Evolutionary conservation across 441 rosid genomes (phyloP), one percentile per base, ranked within the genome.

Genomic region (Hura crepitans): DNA sequence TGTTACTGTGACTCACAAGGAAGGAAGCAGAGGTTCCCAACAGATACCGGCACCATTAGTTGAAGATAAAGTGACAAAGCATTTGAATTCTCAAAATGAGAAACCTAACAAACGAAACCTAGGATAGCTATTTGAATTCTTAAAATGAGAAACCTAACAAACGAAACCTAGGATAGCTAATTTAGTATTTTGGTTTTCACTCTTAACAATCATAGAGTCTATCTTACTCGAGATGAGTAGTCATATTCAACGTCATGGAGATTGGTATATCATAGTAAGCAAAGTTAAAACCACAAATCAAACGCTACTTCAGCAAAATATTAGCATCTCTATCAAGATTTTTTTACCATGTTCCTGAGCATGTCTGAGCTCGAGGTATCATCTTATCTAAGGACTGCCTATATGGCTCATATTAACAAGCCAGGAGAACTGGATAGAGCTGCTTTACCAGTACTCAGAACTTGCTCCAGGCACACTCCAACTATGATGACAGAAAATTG

Each of bases 381-480:
- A 47, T 56, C 23, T 43, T 5, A 65, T 2, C 6, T 13, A 63
- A 8, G 58, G 5, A 14, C 35, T 28, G 14, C 23, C 28, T 57
- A 8, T 39, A 7, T 39, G 9, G 45, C 7, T 39, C 6, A 54
- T 30, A 25, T 65, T 18, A 59, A 59, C 31, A 50, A 35, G 13
- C 35, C 56, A 42, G 23, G 13, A 2, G 62, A 75, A 42, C 27
- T 47, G 31, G 15, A 31, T n/a, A 31, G 45, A 27, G 37, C 66
- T 20, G 49, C 61, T 27, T 50, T 8, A 20, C 20, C 65, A 57
- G 33, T 70, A 68, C 49, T 37, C 10, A 62, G 49, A 35, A 14
- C 42, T 28, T 6, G 28, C 3, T n/a, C 8, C 51, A 42, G 51
- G 46, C 37, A 27, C 30, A 46, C 30, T 62, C 2, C 7, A 30